These are phyloP conservation scores for Pythium insidiosum DNA, from an alignment of 352 stramenopile species.

Conservation along the genomic window DNA sequence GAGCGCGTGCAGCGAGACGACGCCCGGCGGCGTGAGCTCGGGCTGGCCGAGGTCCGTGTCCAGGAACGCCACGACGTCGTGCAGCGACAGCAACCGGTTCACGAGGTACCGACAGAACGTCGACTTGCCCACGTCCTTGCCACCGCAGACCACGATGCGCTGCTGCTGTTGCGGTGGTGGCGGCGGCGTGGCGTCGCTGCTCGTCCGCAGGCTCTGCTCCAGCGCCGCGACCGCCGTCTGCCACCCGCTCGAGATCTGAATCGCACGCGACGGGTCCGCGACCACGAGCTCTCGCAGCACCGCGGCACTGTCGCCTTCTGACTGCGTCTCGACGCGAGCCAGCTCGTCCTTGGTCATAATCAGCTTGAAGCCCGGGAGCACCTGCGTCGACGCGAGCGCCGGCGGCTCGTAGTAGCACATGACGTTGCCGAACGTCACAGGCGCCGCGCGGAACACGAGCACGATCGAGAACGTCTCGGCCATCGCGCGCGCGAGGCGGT, in stretches of 20 bases:
- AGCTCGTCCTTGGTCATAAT: constrained; percentile 48
- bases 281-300: constrained; percentile 48
- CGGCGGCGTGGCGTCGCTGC: neutral
- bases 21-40: constrained; percentile 89
- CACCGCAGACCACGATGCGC: constrained; percentile 89
- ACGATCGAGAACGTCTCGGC: constrained; percentile 58
- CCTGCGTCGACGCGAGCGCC: constrained; percentile 15
- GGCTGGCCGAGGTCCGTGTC: constrained; percentile 95
- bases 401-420: constrained; percentile 66
- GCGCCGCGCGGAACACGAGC: constrained; percentile 58
- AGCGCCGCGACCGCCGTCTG: constrained; percentile 32
- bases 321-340: constrained; percentile 13
- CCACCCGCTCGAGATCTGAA: constrained; percentile 63
- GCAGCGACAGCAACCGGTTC: constrained; percentile 84
- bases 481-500: constrained; percentile 55
- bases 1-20: constrained; percentile 89
- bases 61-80: constrained; percentile 85
- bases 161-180: too few species aligned
- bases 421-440: constrained; percentile 61
- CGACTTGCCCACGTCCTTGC: constrained; percentile 94
- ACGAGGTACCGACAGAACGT: constrained; percentile 92
- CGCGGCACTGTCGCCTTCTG: too few species aligned
- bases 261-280: constrained; percentile 46
- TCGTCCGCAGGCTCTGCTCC: constrained; percentile 21
- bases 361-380: constrained; percentile 81